These are phyloP conservation scores for Pseudocercospora fuligena DNA, from an alignment of 2,329 filamentous ascomycete species.

Conservation along the genomic window DNA sequence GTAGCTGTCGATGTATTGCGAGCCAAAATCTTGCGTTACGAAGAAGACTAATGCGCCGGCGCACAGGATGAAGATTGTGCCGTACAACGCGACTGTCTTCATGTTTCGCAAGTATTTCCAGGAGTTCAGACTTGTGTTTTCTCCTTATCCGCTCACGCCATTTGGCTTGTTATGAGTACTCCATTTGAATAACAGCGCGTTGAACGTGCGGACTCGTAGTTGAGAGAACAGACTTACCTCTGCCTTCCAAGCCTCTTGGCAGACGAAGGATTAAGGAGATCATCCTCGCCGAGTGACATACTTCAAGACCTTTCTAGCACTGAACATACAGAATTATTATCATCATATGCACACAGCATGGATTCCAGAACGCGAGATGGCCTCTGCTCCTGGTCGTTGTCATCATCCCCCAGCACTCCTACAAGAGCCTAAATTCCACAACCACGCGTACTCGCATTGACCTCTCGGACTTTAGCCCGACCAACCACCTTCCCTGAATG, in stretches of 20 bases:
- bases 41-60: constrained; percentile 24
- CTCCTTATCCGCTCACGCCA: not conserved
- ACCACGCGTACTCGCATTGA: too few relatives aligned
- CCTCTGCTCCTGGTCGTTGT: not conserved
- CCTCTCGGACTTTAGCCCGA: too few relatives aligned
- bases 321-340: not conserved
- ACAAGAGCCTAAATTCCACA: too few relatives aligned
- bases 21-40: constrained; percentile 18
- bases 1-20: constrained; percentile 17
- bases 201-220: not conserved
- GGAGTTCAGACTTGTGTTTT: not conserved
- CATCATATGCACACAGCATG: not conserved
- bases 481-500: not conserved
- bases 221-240: not conserved
- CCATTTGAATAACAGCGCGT: not conserved
- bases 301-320: not conserved
- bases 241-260: not conserved
- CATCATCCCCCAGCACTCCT: not conserved
- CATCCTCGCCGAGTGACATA: too few relatives aligned
- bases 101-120: constrained; percentile 7
- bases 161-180: not conserved
- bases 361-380: not conserved
- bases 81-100: constrained; percentile 26
- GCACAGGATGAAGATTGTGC: constrained; percentile 25
- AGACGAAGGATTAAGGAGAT: not conserved